A percentile compares a stretch with the other conserved stretches of the same genome.
Conservation (phyloP, 768 basidiomycete species). For the Lactifluus volemus region DNA sequence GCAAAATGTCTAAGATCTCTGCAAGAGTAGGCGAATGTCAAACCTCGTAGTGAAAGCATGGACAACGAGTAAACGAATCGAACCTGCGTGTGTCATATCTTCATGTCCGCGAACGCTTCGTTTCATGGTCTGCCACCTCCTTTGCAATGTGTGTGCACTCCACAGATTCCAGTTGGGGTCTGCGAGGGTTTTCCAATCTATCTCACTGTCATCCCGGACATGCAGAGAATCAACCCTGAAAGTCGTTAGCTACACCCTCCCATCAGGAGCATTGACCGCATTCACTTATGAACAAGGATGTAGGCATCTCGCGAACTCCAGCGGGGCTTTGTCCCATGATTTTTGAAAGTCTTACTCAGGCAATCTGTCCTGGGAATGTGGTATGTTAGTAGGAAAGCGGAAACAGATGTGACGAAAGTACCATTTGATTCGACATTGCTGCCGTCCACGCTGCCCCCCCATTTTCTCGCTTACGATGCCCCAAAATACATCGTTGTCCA, state of each 20-base stretch:
- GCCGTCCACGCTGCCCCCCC: constrained; percentile 66
- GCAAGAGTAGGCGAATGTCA: constrained; percentile 5
- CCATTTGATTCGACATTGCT: constrained; percentile 89
- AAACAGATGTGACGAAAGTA: constrained; percentile 23
- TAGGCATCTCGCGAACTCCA: constrained; percentile 74
- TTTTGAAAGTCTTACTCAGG: constrained; percentile 62
- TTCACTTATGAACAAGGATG: constrained; percentile 75
- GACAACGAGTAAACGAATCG: constrained; percentile 16
- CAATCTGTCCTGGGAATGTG: constrained; percentile 56
- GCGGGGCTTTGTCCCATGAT: constrained; percentile 56
- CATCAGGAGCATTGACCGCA: constrained; percentile 6
- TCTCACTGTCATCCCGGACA: constrained; percentile 73
- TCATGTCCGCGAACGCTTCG: constrained; percentile 66
- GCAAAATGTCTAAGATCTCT: constrained; percentile 80
- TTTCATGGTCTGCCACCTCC: constrained; percentile 78
- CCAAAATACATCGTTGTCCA: constrained; percentile 82
- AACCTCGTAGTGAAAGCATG: not conserved
- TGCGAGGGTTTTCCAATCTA: constrained; percentile 72
- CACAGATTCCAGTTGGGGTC: constrained; percentile 77
- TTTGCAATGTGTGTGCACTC: constrained; percentile 73
- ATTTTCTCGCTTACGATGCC: constrained; percentile 65
- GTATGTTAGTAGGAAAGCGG: not conserved
- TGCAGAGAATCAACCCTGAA: constrained; percentile 63
- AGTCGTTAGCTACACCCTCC: constrained; percentile 1
- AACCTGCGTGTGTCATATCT: constrained; percentile 74